Percentiles rank a stretch among this genome's conserved stretches.
These are phyloP conservation scores for Gnaphalium uliginosum DNA, from an alignment of 129 eudicot genomes.

Conservation along the genomic window DNA sequence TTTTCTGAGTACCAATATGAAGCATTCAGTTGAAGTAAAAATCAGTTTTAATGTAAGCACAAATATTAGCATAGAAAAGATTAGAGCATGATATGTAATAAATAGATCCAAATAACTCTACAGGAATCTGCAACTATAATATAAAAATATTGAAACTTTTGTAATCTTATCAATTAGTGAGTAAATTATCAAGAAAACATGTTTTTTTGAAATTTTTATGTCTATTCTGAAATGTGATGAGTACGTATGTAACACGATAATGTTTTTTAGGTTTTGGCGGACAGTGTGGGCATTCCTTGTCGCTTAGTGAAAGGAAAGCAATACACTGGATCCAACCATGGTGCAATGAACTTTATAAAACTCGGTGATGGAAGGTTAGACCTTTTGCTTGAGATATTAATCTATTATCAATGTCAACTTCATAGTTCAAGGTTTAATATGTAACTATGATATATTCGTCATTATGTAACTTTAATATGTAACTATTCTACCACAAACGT, in stretches of 20 bases:
- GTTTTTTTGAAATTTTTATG: not conserved
- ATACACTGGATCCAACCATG: constrained; percentile 79
- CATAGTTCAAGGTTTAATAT: constrained; percentile 9
- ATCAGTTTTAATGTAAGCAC: not conserved
- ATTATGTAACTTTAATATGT: not conserved
- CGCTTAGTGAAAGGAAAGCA: constrained; percentile 85
- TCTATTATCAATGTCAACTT: constrained; percentile 2
- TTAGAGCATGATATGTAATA: not conserved
- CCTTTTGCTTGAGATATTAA: constrained; percentile 6
- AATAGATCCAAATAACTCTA: not conserved
- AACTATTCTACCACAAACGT: not conserved
- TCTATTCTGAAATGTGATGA: constrained; percentile 5
- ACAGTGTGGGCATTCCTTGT: constrained; percentile 87
- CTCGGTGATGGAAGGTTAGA: constrained; percentile 74
- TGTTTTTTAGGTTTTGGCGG: constrained; percentile 82
- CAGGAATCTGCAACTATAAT: not conserved
- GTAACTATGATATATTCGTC: not conserved
- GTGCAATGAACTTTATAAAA: constrained; percentile 72
- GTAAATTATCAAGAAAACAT: not conserved
- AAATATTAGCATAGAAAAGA: not conserved
- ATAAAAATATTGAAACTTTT: not conserved
- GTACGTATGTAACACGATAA: not conserved
- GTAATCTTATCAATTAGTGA: not conserved
- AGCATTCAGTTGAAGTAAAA: not conserved
- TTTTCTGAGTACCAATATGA: not conserved